Base-by-base conservation (phyloP, 768 basidiomycete genomes). In the Mycena albidolilacea region DNA sequence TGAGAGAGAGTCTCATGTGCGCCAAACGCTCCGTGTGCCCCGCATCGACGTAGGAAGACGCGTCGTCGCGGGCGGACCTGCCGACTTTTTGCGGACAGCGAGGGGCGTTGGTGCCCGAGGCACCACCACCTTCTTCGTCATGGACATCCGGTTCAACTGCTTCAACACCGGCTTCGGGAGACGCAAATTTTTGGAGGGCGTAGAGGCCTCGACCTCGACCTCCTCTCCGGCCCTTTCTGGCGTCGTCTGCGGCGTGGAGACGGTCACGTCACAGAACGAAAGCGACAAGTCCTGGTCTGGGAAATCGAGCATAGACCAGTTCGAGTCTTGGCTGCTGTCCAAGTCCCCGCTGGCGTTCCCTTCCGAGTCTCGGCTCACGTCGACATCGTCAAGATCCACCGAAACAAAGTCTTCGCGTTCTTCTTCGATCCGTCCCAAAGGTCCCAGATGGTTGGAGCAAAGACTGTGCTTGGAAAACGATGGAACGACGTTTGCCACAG, bases 161-260 rank as follows among this genome's bases (percentile, higher is more conserved):
- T 77, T 76, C 41, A 78, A 61, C 14, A 79, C 77, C 14, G 79
- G 78, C 39, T 77, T 76, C 21, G 80, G 79, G 41, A 80, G 77
- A 17, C 73, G 78, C 38, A 78, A 79, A 63, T 70, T 74, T 43
- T 66, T 73, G 37, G 64, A 64, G 7, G 54, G 64, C 3, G 71
- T 63, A 14, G 68, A 12, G 14, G 21, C 39, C 38, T 73, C 64
- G n/a, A 35, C 39, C 38, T 73, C 64, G 30, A 21, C 67, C 3
- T 62, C 64, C 15, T 44, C 59, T 10, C 44, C 50, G 12, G 23
- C 50, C 55, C 60, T 67, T 44, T 67, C 65, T 7, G 58, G 57
- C 10, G 46, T 64, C 39, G 46, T 61, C 15, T 67, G 30, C 50
- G 67, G 38, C 8, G 61, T 41, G n/a, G 62, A 59, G 19, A 59